phyloP scores from a whole-genome alignment of 208 protist genomes.

The Trypanosoma grayi region DNA sequence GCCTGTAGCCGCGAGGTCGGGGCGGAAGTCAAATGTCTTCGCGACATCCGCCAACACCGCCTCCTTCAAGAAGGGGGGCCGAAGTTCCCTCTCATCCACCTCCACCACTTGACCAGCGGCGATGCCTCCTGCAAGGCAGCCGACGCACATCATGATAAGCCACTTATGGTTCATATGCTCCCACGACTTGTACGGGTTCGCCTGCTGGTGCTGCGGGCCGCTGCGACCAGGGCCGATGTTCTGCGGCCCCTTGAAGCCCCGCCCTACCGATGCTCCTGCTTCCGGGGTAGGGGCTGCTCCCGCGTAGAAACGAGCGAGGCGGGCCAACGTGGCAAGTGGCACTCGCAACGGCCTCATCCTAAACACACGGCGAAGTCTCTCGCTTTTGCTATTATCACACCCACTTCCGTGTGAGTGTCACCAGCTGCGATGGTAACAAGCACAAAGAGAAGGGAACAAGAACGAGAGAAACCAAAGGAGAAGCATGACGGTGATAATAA shows the following conservation, averaged over 20 bases:
- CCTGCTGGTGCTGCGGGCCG: slow-evolving; percentile 30
- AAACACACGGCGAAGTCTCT: neutral
- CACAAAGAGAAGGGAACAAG: neutral
- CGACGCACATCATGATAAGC: slow-evolving; percentile 77
- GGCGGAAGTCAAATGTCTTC: slow-evolving; percentile 77
- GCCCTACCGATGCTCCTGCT: neutral
- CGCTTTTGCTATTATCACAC: neutral
- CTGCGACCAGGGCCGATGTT: slow-evolving; percentile 44
- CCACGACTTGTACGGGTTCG: slow-evolving; percentile 88
- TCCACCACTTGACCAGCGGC: slow-evolving; percentile 65
- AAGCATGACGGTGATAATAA: slow-evolving; percentile 1
- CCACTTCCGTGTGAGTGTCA: neutral
- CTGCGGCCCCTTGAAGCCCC: slow-evolving; percentile 39
- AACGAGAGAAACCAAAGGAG: neutral
- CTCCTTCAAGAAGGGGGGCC: slow-evolving; percentile 58
- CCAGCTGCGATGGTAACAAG: neutral
- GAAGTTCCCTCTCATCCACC: slow-evolving; percentile 73
- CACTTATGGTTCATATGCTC: slow-evolving; percentile 83
- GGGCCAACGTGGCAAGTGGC: neutral
- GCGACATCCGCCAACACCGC: slow-evolving; percentile 49
- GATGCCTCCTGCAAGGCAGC: slow-evolving; percentile 67
- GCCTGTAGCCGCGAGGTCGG: slow-evolving; percentile 72
- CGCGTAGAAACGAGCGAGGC: slow-evolving; percentile 3
- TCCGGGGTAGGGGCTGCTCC: neutral
- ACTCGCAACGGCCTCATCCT: neutral